Base-by-base conservation (phyloP, 257 asterid species). In the Przewalskia tangutica region DNA sequence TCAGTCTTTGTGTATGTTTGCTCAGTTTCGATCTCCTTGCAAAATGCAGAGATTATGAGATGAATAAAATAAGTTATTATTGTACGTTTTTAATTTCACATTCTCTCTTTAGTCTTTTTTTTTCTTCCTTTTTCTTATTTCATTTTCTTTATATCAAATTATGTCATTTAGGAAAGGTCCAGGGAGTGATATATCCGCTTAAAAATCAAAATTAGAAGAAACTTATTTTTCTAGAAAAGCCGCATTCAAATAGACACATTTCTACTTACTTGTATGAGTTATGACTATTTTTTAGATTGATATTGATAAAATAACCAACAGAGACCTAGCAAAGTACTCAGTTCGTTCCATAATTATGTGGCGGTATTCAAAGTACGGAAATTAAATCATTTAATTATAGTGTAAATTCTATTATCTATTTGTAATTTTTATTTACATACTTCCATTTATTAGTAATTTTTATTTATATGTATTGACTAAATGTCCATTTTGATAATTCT, bases 1-100 rank as follows among this genome's bases (percentile, higher is more conserved):
- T 71, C 27, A 44, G 20, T 12, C 23, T 23, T 48, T 73, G 4
- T 71, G 60, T 73, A 12, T 48, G 60, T 50, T 73, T 73, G 8
- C n/a, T 73, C 79, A 46, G 13, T 48, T 73, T 73, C 60, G 10
- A 73, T 73, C 79, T 48, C 42, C 60, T 73, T 48, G 79, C 79
- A 48, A 73, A 73, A 48, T 73, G 79, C 60, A 73, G 79, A 48
- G 60, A 48, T 73, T 48, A 73, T 73, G 79, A 48, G 60, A 48
- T 13, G 79, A 73, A 73, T 73, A 73, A 73, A 73, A 7, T 48
- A 23, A 73, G 20, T 46, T 73, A 48, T 73, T 48, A 20, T 50
- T 40, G 7, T 17, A 40, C 9, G 10, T 16, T 14, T 65, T 34
- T 17, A 16, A 8, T 17, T 56, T 56, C 1, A n/a, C 64, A 32